Percentiles rank a stretch among this genome's conserved stretches.
These are phyloP conservation scores for Fusarium siculi DNA, from an alignment of 2,329 filamentous ascomycete species.

Conservation along the genomic window DNA sequence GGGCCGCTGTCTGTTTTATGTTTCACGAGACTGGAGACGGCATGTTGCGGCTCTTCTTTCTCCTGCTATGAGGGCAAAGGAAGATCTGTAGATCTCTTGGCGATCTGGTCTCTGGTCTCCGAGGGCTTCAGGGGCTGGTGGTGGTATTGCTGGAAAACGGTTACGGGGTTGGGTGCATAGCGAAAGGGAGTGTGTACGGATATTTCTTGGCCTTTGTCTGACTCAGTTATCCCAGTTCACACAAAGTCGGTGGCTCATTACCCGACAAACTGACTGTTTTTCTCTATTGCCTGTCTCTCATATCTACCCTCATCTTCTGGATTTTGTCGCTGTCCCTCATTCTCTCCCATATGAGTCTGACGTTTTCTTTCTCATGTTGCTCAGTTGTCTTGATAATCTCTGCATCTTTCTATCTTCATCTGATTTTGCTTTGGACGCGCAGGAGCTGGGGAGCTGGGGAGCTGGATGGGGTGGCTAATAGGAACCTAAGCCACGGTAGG, in stretches of 20 bases:
- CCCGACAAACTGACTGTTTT: conserved; percentile 41
- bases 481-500: conserved; percentile 33
- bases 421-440: conserved; percentile 40
- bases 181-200: conserved; percentile 57
- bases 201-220: conserved; percentile 54
- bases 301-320: conserved; percentile 25
- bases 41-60: conserved; percentile 7
- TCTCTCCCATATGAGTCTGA: conserved; percentile 19
- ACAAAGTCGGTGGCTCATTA: conserved; percentile 40
- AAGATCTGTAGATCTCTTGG: conserved; percentile 1
- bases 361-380: conserved; percentile 19
- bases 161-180: conserved; percentile 55
- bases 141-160: conserved; percentile 56
- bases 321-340: conserved; percentile 28
- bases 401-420: conserved; percentile 31
- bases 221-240: conserved; percentile 47
- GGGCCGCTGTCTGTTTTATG: conserved; percentile 45
- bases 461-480: conserved; percentile 40
- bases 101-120: neutral
- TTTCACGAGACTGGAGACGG: conserved; percentile 46
- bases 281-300: conserved; percentile 38
- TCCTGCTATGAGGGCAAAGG: conserved; percentile 3
- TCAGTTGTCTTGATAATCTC: conserved; percentile 26
- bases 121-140: conserved; percentile 38
- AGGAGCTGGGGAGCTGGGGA: conserved; percentile 46